These are phyloP conservation scores for Malassezia arunalokei DNA, from an alignment of 1,284 basidiomycete genomes.

Conservation along the genomic window DNA sequence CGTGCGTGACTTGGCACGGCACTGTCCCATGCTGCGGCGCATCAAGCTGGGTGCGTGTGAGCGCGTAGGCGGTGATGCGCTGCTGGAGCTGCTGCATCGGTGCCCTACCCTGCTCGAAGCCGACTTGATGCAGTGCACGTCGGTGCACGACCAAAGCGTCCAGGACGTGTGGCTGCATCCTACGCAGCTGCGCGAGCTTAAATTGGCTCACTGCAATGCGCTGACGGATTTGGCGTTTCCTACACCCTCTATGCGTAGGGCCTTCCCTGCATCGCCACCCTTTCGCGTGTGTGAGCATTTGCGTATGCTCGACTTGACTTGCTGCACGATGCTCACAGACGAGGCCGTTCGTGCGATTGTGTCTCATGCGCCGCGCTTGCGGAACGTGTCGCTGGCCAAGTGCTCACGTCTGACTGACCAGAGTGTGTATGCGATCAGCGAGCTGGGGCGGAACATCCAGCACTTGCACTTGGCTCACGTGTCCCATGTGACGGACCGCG, in stretches of 20 bases:
- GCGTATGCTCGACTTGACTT: conserved; percentile 55
- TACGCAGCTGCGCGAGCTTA: conserved; percentile 75
- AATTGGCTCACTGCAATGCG: conserved; percentile 64
- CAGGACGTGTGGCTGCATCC: conserved; percentile 73
- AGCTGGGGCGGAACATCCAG: conserved; percentile 79
- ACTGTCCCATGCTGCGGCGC: conserved; percentile 63
- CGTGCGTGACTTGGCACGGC: conserved; percentile 64
- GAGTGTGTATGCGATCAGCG: conserved; percentile 70
- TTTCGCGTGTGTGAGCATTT: conserved; percentile 36
- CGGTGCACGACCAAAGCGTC: conserved; percentile 64
- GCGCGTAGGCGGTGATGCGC: conserved; percentile 27
- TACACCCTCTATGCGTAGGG: conserved; percentile 37
- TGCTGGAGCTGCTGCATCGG: conserved; percentile 34
- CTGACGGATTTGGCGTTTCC: conserved; percentile 82
- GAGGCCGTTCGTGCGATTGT: conserved; percentile 81
- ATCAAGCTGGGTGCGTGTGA: conserved; percentile 40
- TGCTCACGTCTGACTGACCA: conserved; percentile 74
- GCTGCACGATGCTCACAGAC: conserved; percentile 70
- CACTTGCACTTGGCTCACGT: conserved; percentile 92
- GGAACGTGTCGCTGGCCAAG: conserved; percentile 84
- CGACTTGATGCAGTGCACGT: conserved; percentile 72
- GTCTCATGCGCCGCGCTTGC: conserved; percentile 72
- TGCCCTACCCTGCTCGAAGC: conserved; percentile 86
- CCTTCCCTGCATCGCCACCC: conserved; percentile 55
- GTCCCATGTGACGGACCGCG: conserved; percentile 70